Conservation (phyloP, 2,329 filamentous ascomycete species). For the Alternaria postmessia region DNA sequence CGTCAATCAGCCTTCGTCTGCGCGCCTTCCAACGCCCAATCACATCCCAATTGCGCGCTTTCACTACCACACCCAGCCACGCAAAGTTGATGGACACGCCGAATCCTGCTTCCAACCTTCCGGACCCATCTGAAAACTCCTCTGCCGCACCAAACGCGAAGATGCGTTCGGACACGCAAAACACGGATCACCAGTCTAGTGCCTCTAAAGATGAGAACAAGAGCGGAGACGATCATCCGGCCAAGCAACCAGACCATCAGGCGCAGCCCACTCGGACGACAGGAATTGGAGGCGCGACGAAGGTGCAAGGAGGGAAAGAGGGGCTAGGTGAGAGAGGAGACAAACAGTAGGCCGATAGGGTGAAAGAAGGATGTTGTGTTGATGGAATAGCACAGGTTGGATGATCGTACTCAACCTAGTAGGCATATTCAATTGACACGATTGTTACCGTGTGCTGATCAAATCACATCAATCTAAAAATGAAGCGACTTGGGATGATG, state of each 20-base stretch:
- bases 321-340: constrained; percentile 32
- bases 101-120: constrained; percentile 30
- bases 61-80: constrained; percentile 17
- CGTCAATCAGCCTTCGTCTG: constrained; percentile 9
- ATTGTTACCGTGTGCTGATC: background rate
- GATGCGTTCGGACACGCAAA: constrained; percentile 34
- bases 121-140: constrained; percentile 27
- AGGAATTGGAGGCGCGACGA: constrained; percentile 40
- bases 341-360: constrained; percentile 9
- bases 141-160: constrained; percentile 33
- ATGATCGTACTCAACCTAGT: background rate
- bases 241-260: constrained; percentile 50
- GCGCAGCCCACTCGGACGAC: constrained; percentile 41
- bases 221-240: constrained; percentile 47
- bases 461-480: background rate
- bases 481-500: background rate
- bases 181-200: constrained; percentile 42
- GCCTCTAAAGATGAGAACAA: constrained; percentile 40
- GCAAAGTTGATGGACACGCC: constrained; percentile 27
- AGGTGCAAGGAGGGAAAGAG: constrained; percentile 47
- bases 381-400: background rate
- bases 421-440: background rate
- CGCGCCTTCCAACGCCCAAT: constrained; percentile 6
- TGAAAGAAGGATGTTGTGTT: background rate
- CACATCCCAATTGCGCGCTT: background rate